Base-by-base conservation (phyloP, 805 yeast species). In the Zygotorulaspora chibaensis region DNA sequence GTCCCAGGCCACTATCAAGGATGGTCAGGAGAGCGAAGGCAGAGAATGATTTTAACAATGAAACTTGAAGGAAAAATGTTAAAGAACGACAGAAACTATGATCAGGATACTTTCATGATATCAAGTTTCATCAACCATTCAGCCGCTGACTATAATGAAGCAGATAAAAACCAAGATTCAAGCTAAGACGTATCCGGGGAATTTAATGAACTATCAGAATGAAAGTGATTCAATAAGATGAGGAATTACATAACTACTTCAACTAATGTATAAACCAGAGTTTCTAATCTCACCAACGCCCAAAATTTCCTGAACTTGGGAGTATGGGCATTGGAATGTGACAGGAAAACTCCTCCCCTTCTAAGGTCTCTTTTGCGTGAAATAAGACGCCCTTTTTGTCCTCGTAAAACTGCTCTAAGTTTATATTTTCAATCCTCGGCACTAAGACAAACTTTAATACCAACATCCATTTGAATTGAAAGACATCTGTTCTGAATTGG, bases 251-350 rank as follows among this genome's bases (percentile, higher is more conserved):
- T 29, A 29, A 12, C 15, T 12, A 13, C 6, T 29, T 6, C 6
- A 9, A 29, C 15, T 29, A 12, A 29, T 4, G 33, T 29, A 29
- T 13, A 13, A 12, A 8, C 28, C 17, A n/a, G 2, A 16, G 15
- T 10, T 11, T 25, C 52, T 36, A 42, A 30, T 23, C 35, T 37
- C 65, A 64, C 62, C 76, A 67, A 7, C 81, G 81, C 31, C 78
- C 78, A 49, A 74, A 70, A 49, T 71, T 74, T 35, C 68, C 66
- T 30, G 72, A 66, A 3, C 76, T 61, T 1, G 81, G 79, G 13
- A 75, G 51, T 1, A 77, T 66, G 18, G 63, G 58, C 1, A 77
- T 31, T 1, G 81, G 81, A 5, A 77, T 56, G 34, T 72, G 63
- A 42, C 76, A 73, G 8, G 63, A 58, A 47, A 78, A 71, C 23